Evolutionary conservation across 2,329 filamentous ascomycete genomes (phyloP).

Genomic region (Raffaelea arxii): DNA sequence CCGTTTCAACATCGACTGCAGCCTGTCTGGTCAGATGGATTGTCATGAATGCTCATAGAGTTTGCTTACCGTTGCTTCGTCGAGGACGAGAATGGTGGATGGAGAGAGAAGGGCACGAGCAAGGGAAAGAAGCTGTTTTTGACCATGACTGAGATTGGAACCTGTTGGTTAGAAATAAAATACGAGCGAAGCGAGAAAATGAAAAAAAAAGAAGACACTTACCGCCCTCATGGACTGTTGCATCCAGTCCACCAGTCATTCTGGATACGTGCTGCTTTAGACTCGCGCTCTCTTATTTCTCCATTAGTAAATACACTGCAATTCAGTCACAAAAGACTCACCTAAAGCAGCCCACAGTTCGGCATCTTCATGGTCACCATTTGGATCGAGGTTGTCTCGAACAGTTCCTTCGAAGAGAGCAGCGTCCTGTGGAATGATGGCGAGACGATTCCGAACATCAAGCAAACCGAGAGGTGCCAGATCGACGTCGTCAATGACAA

Average conservation of each 20-base stretch:
- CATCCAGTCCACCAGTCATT: conserved; percentile 86
- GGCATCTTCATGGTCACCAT: conserved; percentile 90
- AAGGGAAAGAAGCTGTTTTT: conserved; percentile 86
- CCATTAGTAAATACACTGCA: too few species aligned
- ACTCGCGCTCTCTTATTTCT: too few species aligned
- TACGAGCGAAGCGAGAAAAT: not conserved
- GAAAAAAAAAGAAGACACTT: conserved; percentile 27
- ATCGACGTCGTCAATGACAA: conserved; percentile 82
- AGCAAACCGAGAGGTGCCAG: conserved; percentile 84
- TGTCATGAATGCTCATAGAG: too few species aligned
- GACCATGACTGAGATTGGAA: conserved; percentile 90
- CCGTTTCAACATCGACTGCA: conserved; percentile 58
- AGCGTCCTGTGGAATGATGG: conserved; percentile 96
- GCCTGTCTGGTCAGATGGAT: too few species aligned
- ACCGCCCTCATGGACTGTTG: conserved; percentile 89
- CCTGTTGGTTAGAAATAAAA: conserved; percentile 36
- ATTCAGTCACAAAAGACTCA: too few species aligned
- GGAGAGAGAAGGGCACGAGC: conserved; percentile 90
- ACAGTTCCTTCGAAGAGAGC: conserved; percentile 68
- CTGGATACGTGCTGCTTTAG: conserved; percentile 80
- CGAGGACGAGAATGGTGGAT: conserved; percentile 91
- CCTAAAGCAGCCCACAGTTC: conserved; percentile 93
- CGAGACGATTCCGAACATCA: conserved; percentile 78
- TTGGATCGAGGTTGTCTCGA: conserved; percentile 90
- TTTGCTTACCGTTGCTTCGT: conserved; percentile 96